These are phyloP conservation scores for Raphanus sativus DNA, from an alignment of 345 rosid genomes.

Conservation along the genomic window DNA sequence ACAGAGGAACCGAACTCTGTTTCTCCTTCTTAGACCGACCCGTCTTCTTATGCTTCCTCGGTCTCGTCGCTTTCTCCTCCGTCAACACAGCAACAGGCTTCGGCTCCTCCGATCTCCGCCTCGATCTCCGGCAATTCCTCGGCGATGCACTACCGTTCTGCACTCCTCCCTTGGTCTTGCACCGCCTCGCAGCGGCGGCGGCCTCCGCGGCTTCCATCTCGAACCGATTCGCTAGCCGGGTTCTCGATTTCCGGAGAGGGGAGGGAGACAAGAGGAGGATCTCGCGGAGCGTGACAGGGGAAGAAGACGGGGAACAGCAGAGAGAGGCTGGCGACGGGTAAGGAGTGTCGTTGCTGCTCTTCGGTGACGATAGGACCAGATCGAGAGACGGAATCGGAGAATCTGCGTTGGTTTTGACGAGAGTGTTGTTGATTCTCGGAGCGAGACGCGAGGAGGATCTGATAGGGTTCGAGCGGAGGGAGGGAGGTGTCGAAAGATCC, in stretches of 20 bases:
- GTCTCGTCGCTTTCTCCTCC: conserved; percentile 51
- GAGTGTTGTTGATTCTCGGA: conserved; percentile 30
- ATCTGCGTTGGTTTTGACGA: conserved; percentile 37
- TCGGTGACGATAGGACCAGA: conserved; percentile 49
- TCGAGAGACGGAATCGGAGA: conserved; percentile 52
- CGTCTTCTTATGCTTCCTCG: conserved; percentile 49
- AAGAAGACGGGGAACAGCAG: conserved; percentile 42
- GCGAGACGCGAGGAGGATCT: conserved; percentile 66
- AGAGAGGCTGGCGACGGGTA: conserved; percentile 47
- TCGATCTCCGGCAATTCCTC: conserved; percentile 56
- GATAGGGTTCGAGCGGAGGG: conserved; percentile 50
- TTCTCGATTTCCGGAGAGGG: conserved; percentile 60
- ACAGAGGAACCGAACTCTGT: conserved; percentile 16
- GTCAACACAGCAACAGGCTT: conserved; percentile 43
- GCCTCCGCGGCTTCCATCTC: conserved; percentile 50
- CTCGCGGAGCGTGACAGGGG: conserved; percentile 53
- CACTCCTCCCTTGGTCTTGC: conserved; percentile 54
- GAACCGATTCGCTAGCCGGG: conserved; percentile 58
- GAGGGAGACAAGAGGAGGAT: conserved; percentile 76
- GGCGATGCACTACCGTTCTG: conserved; percentile 69
- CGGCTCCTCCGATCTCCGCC: conserved; percentile 60
- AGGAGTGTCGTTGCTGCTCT: conserved; percentile 38
- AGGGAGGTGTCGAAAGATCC: conserved; percentile 55
- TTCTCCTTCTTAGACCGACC: conserved; percentile 79
- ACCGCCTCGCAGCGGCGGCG: conserved; percentile 45